Percentiles rank a stretch among this genome's conserved stretches.
Conservation (phyloP, 352 stramenopile genomes). For the Phytophthora nicotianae region DNA sequence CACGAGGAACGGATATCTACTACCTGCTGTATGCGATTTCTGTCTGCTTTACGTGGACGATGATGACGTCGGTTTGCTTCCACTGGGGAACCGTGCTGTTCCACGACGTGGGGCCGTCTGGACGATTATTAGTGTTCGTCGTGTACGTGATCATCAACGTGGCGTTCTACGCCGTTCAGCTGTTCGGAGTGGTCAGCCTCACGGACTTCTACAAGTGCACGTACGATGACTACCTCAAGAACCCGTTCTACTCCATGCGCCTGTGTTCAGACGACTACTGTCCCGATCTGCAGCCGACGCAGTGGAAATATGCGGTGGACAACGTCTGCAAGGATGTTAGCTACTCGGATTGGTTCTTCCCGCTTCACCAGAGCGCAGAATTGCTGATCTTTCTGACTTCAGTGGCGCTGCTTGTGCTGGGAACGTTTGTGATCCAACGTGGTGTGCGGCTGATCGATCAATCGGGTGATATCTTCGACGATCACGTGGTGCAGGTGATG, state of each 20-base stretch:
- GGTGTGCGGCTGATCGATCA: slow-evolving; percentile 75
- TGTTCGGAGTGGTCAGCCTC: slow-evolving; percentile 76
- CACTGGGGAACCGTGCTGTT: slow-evolving; percentile 83
- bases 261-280: slow-evolving; percentile 80
- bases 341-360: slow-evolving; percentile 71
- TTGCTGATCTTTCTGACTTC: slow-evolving; percentile 69
- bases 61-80: slow-evolving; percentile 89
- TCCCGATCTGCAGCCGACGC: slow-evolving; percentile 76
- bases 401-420: slow-evolving; percentile 67
- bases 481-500: slow-evolving; percentile 77
- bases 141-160: slow-evolving; percentile 69
- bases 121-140: slow-evolving; percentile 59
- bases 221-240: slow-evolving; percentile 89
- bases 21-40: slow-evolving; percentile 74
- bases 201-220: slow-evolving; percentile 85
- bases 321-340: slow-evolving; percentile 71
- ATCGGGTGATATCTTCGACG: slow-evolving; percentile 74
- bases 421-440: slow-evolving; percentile 70
- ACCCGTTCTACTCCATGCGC: slow-evolving; percentile 70
- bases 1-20: slow-evolving; percentile 68
- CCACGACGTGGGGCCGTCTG: slow-evolving; percentile 62
- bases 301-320: slow-evolving; percentile 78
- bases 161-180: slow-evolving; percentile 65
- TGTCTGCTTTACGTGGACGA: slow-evolving; percentile 80
- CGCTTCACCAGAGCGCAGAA: slow-evolving; percentile 50